These are phyloP conservation scores for Sesbania bispinosa DNA, from an alignment of 306 rosid species.

Conservation along the genomic window DNA sequence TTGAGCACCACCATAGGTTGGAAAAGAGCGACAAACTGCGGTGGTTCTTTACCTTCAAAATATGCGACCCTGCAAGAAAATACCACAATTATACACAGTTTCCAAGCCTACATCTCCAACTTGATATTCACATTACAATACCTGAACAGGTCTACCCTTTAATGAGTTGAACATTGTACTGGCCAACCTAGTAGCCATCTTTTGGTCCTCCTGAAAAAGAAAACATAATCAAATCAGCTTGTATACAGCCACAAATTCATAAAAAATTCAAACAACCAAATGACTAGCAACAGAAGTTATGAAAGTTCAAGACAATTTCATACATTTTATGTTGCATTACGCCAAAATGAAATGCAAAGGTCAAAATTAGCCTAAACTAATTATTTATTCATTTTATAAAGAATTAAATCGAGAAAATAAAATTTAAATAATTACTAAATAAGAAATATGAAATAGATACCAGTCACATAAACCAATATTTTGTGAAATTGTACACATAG, in stretches of 20 bases:
- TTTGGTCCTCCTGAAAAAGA: conserved; percentile 79
- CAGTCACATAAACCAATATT: background rate
- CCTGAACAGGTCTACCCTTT: conserved; percentile 99
- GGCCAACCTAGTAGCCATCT: conserved; percentile 77
- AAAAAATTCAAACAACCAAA: background rate
- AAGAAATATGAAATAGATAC: background rate
- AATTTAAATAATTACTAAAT: background rate
- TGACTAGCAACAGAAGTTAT: background rate
- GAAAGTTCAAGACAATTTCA: background rate
- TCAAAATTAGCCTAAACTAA: background rate
- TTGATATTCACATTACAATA: conserved; percentile 36
- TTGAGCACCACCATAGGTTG: conserved; percentile 93
- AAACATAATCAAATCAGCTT: conserved; percentile 26
- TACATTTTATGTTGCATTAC: background rate
- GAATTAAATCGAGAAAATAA: background rate
- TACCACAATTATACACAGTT: conserved; percentile 27
- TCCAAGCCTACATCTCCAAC: conserved; percentile 13
- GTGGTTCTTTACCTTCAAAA: conserved; percentile 88
- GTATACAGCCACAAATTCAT: background rate
- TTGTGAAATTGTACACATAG: background rate
- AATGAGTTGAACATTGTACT: conserved; percentile 87
- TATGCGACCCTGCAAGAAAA: conserved; percentile 80
- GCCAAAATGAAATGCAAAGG: background rate
- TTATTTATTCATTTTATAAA: background rate
- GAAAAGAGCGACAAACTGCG: conserved; percentile 87